Conservation (phyloP, 2,329 filamentous ascomycete genomes). For the Didymella exigua region DNA sequence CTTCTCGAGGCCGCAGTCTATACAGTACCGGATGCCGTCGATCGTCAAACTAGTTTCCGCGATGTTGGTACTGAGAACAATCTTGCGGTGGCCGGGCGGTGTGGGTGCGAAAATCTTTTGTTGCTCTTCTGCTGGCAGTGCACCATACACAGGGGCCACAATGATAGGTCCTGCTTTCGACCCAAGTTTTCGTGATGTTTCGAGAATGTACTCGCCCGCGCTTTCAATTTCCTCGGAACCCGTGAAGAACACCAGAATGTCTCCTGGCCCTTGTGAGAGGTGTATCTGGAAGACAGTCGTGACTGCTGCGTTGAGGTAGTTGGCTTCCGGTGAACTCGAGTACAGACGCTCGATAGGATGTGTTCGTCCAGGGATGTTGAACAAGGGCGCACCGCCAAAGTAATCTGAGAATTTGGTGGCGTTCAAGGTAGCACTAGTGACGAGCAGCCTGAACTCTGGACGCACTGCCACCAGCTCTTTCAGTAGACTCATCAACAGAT, state of each 20-base stretch:
- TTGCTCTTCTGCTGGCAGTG: slow-evolving; percentile 87
- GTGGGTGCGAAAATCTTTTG: slow-evolving; percentile 94
- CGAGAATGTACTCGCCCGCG: slow-evolving; percentile 80
- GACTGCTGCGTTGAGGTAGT: slow-evolving; percentile 88
- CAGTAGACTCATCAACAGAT: slow-evolving; percentile 84
- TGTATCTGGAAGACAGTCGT: slow-evolving; percentile 97
- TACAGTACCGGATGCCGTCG: slow-evolving; percentile 94
- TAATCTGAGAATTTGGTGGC: slow-evolving; percentile 90
- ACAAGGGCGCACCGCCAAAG: slow-evolving; percentile 90
- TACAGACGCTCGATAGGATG: slow-evolving; percentile 94
- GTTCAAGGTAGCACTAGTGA: slow-evolving; percentile 94
- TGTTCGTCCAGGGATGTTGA: slow-evolving; percentile 88
- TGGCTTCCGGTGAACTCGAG: slow-evolving; percentile 87
- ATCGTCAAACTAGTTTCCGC: slow-evolving; percentile 96
- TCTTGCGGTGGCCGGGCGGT: slow-evolving; percentile 81
- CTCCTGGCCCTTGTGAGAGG: slow-evolving; percentile 69
- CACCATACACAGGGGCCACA: slow-evolving; percentile 92
- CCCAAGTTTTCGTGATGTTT: slow-evolving; percentile 86
- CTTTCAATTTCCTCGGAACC: slow-evolving; percentile 96
- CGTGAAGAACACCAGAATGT: slow-evolving; percentile 92
- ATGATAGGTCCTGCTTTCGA: slow-evolving; percentile 84
- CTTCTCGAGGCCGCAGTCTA: slow-evolving; percentile 94
- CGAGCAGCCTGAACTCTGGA: slow-evolving; percentile 85
- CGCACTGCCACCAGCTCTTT: slow-evolving; percentile 86
- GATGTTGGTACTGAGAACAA: slow-evolving; percentile 95